Evolutionary conservation across 805 yeast genomes (phyloP), one percentile per base, ranked within the genome.

Genomic region (Barnettozyma siamensis): DNA sequence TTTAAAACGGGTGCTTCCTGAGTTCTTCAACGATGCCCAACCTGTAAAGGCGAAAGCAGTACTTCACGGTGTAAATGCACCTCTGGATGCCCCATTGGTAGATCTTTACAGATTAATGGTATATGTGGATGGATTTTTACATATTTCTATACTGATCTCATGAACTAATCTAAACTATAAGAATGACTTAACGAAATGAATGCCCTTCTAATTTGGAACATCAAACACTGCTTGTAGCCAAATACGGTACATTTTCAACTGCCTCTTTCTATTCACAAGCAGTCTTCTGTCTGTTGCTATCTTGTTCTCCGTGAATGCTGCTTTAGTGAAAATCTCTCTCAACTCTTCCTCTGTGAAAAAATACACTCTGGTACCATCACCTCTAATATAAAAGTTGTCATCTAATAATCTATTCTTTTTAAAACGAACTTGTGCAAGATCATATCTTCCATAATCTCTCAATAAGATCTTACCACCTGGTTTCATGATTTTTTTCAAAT

Each of bases 311-410:
- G 57, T 60, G 55, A 91, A 88, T 5, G 71, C 67, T 6, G 71
- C 67, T 21, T 63, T 56, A 13, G 80, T 73, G 59, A 91, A 93
- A 4, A 91, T 84, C 34, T 73, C 67, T 46, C 85, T 70, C 43
- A 91, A 63, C 64, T 93, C 96, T 44, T 91, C 95, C 59, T 91
- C 98, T 2, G 96, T 87, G 67, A 93, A 93, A 66, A 93, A 93
- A 61, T 93, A 93, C 11, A 93, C 99, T 52, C 99, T 72, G 0
- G 99, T 93, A 36, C 99, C 99, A 60, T 93, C 99, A 30, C 99
- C 99, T 56, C 99, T 77, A 30, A 89, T 88, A 63, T 93, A 93
- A 58, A 93, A 93, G 62, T 93, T 89, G 42, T 91, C 97, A 41
- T 87, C 96, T 41, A 93, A 62, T 21, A 87, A 64, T 53, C 98